Base-by-base conservation (phyloP, 2,329 filamentous ascomycete species). In the Aquanectria penicillioides region DNA sequence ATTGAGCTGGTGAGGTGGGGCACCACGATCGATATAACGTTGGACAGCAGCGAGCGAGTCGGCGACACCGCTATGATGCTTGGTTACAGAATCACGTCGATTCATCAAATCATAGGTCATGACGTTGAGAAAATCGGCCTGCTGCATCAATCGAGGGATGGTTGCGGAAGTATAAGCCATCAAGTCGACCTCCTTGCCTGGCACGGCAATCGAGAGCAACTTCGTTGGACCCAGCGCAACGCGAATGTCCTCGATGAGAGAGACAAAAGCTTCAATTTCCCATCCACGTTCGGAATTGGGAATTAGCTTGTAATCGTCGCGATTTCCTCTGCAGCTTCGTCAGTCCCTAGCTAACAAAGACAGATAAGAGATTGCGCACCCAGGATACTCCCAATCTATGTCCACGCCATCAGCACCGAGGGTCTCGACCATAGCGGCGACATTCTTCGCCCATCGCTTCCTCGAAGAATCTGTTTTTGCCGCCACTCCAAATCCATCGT, bases 41-140 rank as follows among this genome's bases (percentile, higher is more conserved):
- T 87, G 75, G 38, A 92, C 72, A 3, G 84, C 77, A 5, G 80
- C 76, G 6, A 81, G 73, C 1, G 88, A 88, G 9, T 78, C 81
- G 12, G 77, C 69, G 6, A 91, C 78, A n/a, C 86, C 86, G 37
- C 83, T 88, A 70, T 91, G 88, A 72, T 92, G 89, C 28, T 77
- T 81, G 3, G 89, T 90, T 9, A 78, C 70, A 37, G 74, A 86
- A 74, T 91, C 86, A 28, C 90, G 86, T 28, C 89, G 84, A 76
- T 91, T 90, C 80, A 89, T 86, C 53, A 90, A 75, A 67, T 92
- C 89, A 71, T 91, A 92, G 2, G 84, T 82, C 89, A 91, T 84
- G 68, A 83, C 77, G 65, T 92, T 92, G 71, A 92, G 79, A 64
- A 88, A 88, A 68, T 92, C 87, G 13, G 91, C 81, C 1, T 81